phyloP scores from a whole-genome alignment of 495 filamentous ascomycete species.

The Tetracladium setigerum region DNA sequence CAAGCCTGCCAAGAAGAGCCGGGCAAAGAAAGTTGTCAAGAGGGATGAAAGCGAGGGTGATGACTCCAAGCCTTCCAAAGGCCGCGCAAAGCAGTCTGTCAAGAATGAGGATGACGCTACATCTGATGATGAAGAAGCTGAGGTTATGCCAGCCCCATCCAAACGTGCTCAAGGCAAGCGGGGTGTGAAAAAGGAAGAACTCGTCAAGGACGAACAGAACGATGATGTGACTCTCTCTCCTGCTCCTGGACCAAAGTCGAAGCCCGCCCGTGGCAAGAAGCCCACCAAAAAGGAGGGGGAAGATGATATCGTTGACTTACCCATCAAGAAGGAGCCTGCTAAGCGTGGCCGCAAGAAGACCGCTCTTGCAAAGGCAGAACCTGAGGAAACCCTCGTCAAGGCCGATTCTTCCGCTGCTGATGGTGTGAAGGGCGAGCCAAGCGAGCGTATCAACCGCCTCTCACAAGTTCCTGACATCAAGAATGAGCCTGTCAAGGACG shows the following conservation, averaged over 20 bases:
- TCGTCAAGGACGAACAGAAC: neutral
- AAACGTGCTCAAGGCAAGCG: slow-evolving; percentile 15
- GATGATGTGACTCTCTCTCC: neutral
- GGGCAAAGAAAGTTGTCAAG: slow-evolving; percentile 10
- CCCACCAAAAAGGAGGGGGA: slow-evolving; percentile 2
- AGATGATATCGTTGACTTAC: neutral
- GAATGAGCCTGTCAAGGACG: slow-evolving; percentile 6
- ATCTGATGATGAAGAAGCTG: neutral
- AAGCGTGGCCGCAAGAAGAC: slow-evolving; percentile 3
- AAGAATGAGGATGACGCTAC: neutral
- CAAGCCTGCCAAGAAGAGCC: slow-evolving; percentile 11
- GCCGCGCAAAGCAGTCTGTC: neutral
- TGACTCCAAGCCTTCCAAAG: neutral
- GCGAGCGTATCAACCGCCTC: too few species aligned
- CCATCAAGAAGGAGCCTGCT: neutral
- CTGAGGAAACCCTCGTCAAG: too few species aligned
- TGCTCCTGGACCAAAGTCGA: neutral
- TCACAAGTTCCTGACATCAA: neutral
- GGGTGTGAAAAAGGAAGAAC: slow-evolving; percentile 13
- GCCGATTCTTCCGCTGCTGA: neutral
- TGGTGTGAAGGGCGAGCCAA: neutral
- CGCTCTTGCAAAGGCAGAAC: too few species aligned
- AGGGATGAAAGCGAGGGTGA: slow-evolving; percentile 1
- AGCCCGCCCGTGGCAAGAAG: slow-evolving; percentile 3
- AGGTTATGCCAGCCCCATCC: slow-evolving; percentile 7